phyloP scores from a whole-genome alignment of 495 filamentous ascomycete species.

The Oidiodendron maius region DNA sequence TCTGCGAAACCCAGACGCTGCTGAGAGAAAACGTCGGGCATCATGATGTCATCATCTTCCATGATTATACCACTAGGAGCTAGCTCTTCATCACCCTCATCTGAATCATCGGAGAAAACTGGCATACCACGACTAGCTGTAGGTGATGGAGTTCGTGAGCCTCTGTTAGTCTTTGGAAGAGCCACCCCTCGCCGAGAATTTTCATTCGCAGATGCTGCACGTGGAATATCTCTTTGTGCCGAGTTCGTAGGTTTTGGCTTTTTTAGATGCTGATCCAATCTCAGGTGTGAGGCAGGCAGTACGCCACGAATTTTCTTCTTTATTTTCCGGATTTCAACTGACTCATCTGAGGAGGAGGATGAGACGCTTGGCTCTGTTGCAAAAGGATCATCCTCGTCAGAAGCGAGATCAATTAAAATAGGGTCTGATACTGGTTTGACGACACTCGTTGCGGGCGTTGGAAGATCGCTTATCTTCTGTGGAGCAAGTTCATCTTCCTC shows the following conservation, averaged over 20 bases:
- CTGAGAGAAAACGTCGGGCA: slow-evolving; percentile 5
- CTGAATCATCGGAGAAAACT: slow-evolving; percentile 41
- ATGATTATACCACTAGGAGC: slow-evolving; percentile 15
- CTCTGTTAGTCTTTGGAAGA: slow-evolving; percentile 8
- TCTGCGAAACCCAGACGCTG: slow-evolving; percentile 29
- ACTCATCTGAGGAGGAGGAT: slow-evolving; percentile 30
- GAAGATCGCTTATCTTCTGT: slow-evolving; percentile 7
- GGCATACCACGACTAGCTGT: slow-evolving; percentile 17
- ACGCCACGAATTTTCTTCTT: slow-evolving; percentile 67
- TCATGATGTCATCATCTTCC: slow-evolving; percentile 2
- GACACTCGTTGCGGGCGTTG: slow-evolving; percentile 19
- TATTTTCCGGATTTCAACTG: slow-evolving; percentile 35
- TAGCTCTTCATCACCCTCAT: slow-evolving; percentile 31
- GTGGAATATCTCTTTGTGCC: slow-evolving; percentile 19
- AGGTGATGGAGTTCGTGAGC: slow-evolving; percentile 5
- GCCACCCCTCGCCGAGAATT: slow-evolving; percentile 51
- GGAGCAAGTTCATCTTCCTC: background rate
- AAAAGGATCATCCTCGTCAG: slow-evolving; percentile 15
- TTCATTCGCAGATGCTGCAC: slow-evolving; percentile 9
- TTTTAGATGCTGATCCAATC: slow-evolving; percentile 52
- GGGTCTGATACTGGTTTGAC: slow-evolving; percentile 21
- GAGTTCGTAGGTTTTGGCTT: slow-evolving; percentile 34
- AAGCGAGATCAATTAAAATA: slow-evolving; percentile 19
- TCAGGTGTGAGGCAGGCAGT: slow-evolving; percentile 85
- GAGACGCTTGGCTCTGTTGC: background rate